Base-by-base conservation (phyloP, 2,329 filamentous ascomycete species). In the Anisogramma anomala region DNA sequence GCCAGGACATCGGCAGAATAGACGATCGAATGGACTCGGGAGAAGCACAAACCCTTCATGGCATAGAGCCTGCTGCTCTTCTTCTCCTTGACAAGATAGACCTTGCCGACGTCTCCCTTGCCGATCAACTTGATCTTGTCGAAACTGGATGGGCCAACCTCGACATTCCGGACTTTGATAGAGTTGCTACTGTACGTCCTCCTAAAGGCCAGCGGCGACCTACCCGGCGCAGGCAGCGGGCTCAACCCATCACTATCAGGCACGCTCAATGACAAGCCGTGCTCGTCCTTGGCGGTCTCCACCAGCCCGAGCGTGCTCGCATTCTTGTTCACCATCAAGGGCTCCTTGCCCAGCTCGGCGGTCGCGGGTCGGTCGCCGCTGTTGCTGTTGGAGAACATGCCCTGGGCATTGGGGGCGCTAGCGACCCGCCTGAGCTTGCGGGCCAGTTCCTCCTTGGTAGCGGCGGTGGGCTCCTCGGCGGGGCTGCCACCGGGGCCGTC, bases 71-170 rank as follows among this genome's bases (percentile, higher is more conserved):
- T 76, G 52, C 79, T 81, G 55, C 88, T 94, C 74, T 96, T 96
- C 77, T 98, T 98, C 64, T 98, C 91, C 52, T 87, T 77, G 38
- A 98, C 91, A 51, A 98, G 68, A 59, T 98, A 98, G 1, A 98
- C 91, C 67, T 98, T 98, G 48, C 91, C 91, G 18, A 98, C 91
- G 62, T 98, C 91, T 44, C 91, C 91, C 67, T 98, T 98, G 42
- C 91, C 91, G 57, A 98, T 95, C 64, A 98, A 73, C 63, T 98
- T 98, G 64, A 98, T 95, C 75, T 98, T 98, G 71, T 98, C 91
- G 55, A 98, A 98, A 59, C 89, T 96, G 48, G 84, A 73, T 0
- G 91, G 91, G 0, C 87, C 84, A 26, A 98, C 91, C 64, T 98
- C 91, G 35, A 98, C 91, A 59, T 94, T 87, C 54, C 91, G 78